Evolutionary conservation across 225 moss, liverwort and hornwort genomes (phyloP).

Genomic region (Marchantia paleacea): DNA sequence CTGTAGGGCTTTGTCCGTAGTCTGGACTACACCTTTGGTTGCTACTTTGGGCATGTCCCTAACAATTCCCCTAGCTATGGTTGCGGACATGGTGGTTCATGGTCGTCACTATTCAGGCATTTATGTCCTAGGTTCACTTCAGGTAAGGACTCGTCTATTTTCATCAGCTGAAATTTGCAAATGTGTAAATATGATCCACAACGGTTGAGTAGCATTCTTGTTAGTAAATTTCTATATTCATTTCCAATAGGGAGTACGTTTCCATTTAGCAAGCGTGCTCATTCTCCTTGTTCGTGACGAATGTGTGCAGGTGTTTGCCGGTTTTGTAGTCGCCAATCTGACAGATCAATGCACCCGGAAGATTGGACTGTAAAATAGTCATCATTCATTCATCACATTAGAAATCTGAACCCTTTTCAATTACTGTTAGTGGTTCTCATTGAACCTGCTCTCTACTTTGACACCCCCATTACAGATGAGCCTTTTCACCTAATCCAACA

Average conservation of each 20-base stretch:
- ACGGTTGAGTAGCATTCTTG: no score
- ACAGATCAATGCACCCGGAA: slow-evolving; percentile 67
- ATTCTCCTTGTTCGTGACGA: neutral
- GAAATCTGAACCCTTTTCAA: slow-evolving; percentile 12
- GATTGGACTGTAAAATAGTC: slow-evolving; percentile 69
- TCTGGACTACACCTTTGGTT: slow-evolving; percentile 97
- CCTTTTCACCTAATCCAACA: slow-evolving; percentile 4
- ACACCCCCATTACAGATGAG: neutral
- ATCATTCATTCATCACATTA: slow-evolving; percentile 19
- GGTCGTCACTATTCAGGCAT: slow-evolving; percentile 89
- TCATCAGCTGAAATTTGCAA: no score
- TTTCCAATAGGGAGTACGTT: neutral
- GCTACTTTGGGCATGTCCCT: slow-evolving; percentile 95
- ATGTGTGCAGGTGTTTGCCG: slow-evolving; percentile 82
- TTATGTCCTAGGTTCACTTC: slow-evolving; percentile 87
- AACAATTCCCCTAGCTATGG: slow-evolving; percentile 94
- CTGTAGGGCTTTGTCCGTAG: slow-evolving; percentile 93
- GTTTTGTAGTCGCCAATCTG: slow-evolving; percentile 91
- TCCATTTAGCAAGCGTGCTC: neutral
- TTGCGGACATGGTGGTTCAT: slow-evolving; percentile 93
- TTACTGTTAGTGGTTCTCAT: slow-evolving; percentile 9
- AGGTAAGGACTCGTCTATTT: slow-evolving; percentile 42
- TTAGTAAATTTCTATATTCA: no score
- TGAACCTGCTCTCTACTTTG: slow-evolving; percentile 9
- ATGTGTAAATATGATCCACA: no score